Base-by-base conservation (phyloP, 2,329 filamentous ascomycete species). In the Paecilomyces sp. region DNA sequence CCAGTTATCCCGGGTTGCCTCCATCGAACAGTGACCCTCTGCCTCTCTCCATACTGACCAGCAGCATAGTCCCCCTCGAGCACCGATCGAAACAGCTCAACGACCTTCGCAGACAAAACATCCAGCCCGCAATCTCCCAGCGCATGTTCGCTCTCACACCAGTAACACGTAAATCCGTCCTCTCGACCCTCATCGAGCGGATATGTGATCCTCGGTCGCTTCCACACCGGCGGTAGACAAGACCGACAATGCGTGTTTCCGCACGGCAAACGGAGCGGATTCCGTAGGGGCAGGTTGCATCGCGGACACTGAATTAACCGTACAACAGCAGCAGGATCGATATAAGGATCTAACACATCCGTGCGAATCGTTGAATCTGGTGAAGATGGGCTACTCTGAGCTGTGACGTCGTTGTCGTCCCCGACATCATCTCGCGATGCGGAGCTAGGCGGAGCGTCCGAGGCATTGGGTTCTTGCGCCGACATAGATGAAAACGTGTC, bases 221-320 rank as follows among this genome's bases (percentile, higher is more conserved):
- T 72, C 66, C 88, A 83, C 2, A 86, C 76, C 54, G 83, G 75
- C 1, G 92, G 92, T 1, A 96, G 76, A 73, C 92, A 97, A 56
- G 74, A 73, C 67, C 83, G 86, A 76, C 92, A 97, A 11, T 96
- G 74, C 11, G 87, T 88, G 68, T 88, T 85, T 30, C 92, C 91
- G 71, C 92, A 97, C 4, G 92, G 91, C 3, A 96, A 78, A 0
- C 89, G 89, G 59, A 91, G 81, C 4, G 92, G 90, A 8, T 85
- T 80, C 54, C 76, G 80, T 31, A 94, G 78, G 1, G 88, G 87
- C 52, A 78, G 79, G 3, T 87, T 90, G 73, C 92, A 96, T 63
- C 83, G 77, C 11, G 82, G 82, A 71, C 92, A 97, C 75, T 95
- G 91, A 57, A 94, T 82, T 50, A 94, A 78, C 52, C 87, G 87